These are phyloP conservation scores for Monosporascus sp. DNA, from an alignment of 2,329 filamentous ascomycete genomes.

Conservation along the genomic window DNA sequence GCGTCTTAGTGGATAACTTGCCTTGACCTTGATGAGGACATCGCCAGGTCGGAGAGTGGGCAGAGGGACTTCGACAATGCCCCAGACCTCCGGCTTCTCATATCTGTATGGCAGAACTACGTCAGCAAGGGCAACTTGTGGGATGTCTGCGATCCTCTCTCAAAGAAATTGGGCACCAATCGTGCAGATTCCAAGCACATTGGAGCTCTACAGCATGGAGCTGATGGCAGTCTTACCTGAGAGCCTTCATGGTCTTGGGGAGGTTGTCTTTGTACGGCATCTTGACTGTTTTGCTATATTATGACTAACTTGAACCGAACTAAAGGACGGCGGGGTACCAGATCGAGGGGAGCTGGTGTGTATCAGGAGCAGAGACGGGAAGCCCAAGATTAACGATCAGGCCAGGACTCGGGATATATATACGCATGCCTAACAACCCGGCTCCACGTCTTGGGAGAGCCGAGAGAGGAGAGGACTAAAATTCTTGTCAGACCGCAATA, in stretches of 20 bases:
- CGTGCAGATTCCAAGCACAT: too few relatives aligned
- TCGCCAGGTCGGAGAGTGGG: conserved; percentile 56
- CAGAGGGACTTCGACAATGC: conserved; percentile 57
- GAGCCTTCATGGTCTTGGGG: conserved; percentile 47
- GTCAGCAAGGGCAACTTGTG: conserved; percentile 10
- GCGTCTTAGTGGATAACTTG: conserved; percentile 19
- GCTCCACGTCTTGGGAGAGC: too few relatives aligned
- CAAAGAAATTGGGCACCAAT: not conserved
- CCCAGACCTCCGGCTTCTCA: conserved; percentile 57
- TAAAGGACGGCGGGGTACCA: not conserved
- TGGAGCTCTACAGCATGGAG: not conserved
- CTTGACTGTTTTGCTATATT: conserved; percentile 8
- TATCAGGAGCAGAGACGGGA: not conserved
- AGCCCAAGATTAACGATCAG: not conserved
- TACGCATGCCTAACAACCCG: not conserved
- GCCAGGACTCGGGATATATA: not conserved
- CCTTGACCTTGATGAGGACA: conserved; percentile 63
- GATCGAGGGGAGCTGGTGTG: not conserved
- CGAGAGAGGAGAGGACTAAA: not conserved
- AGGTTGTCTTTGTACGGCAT: conserved; percentile 26
- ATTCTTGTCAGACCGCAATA: not conserved
- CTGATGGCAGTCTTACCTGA: conserved; percentile 37
- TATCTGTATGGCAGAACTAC: conserved; percentile 36
- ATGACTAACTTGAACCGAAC: not conserved
- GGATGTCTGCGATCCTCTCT: not conserved